phyloP scores from a whole-genome alignment of 2,329 filamentous ascomycete genomes.

The Beauveria scarabaeidicola region DNA sequence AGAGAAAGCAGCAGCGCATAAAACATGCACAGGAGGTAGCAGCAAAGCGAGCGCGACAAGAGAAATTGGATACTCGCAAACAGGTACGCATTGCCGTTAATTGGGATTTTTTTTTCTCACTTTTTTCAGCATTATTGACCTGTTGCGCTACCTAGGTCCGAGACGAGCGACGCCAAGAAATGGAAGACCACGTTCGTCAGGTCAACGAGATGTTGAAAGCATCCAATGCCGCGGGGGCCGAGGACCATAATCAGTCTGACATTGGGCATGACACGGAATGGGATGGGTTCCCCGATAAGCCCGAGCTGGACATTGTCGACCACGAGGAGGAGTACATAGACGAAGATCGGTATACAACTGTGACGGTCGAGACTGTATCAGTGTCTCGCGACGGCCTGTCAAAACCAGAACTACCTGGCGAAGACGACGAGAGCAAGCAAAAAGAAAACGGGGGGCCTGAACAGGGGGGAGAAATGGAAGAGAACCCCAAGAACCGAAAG shows the following conservation, averaged over 20 bases:
- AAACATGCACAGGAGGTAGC: conserved; percentile 80
- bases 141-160: conserved; percentile 52
- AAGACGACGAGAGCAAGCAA: conserved; percentile 25
- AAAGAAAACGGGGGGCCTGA: conserved; percentile 22
- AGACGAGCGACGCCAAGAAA: conserved; percentile 71
- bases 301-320: conserved; percentile 49
- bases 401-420: conserved; percentile 34
- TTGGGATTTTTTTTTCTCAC: not conserved
- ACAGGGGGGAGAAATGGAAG: conserved; percentile 13
- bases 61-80: conserved; percentile 64
- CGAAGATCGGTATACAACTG: conserved; percentile 90
- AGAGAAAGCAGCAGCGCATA: conserved; percentile 78
- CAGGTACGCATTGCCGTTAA: conserved; percentile 49
- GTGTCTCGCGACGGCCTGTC: conserved; percentile 66
- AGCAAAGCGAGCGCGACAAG: conserved; percentile 66
- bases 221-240: conserved; percentile 41
- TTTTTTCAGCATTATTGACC: not conserved
- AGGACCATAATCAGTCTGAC: conserved; percentile 28
- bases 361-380: conserved; percentile 84
- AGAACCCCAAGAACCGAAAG: conserved; percentile 12
- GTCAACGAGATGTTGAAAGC: conserved; percentile 63
- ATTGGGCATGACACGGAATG: conserved; percentile 46
- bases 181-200: conserved; percentile 71
- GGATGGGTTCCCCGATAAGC: conserved; percentile 53
- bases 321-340: conserved; percentile 93